Evolutionary conservation across 768 basidiomycete species (phyloP).

Genomic region (Chalciporus chontae): DNA sequence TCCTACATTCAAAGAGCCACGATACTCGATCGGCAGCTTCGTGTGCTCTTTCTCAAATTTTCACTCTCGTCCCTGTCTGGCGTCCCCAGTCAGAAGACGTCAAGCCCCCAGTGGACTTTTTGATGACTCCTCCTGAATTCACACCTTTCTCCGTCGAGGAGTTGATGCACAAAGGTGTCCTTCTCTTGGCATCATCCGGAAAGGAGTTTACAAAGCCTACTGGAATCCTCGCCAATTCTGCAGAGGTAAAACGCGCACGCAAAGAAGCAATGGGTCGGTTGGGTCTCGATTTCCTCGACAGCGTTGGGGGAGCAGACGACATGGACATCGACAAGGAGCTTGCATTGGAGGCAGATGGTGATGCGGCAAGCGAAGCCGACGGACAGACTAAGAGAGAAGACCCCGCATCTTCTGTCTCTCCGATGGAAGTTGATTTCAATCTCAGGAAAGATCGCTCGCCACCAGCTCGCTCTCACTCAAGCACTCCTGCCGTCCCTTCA

Average conservation of each 20-base stretch:
- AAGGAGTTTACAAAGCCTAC: conserved; percentile 82
- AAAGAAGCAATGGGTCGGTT: conserved; percentile 87
- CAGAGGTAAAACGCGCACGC: conserved; percentile 82
- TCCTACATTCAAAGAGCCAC: conserved; percentile 84
- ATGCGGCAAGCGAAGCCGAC: conserved; percentile 43
- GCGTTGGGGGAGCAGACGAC: conserved; percentile 66
- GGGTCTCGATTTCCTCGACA: conserved; percentile 83
- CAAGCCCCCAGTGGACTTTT: conserved; percentile 25
- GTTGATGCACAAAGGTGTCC: conserved; percentile 68
- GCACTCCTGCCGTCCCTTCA: conserved; percentile 45
- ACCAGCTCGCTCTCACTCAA: conserved; percentile 41
- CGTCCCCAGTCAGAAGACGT: conserved; percentile 34
- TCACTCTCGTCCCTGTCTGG: conserved; percentile 80
- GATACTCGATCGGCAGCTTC: conserved; percentile 92
- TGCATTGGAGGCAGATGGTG: conserved; percentile 51
- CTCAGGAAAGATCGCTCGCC: conserved; percentile 39
- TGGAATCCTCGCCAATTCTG: conserved; percentile 66
- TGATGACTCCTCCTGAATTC: conserved; percentile 49
- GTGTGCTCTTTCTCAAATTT: conserved; percentile 83
- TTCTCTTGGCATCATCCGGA: conserved; percentile 88
- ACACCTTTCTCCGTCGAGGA: conserved; percentile 75
- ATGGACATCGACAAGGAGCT: conserved; percentile 87
- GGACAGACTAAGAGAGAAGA: conserved; percentile 38
- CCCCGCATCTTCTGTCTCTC: conserved; percentile 32
- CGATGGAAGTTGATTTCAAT: conserved; percentile 44